Percentiles rank a stretch among this genome's conserved stretches.
These are phyloP conservation scores for Cucurbita argyrosperma DNA, from an alignment of 306 rosid species.

Conservation along the genomic window DNA sequence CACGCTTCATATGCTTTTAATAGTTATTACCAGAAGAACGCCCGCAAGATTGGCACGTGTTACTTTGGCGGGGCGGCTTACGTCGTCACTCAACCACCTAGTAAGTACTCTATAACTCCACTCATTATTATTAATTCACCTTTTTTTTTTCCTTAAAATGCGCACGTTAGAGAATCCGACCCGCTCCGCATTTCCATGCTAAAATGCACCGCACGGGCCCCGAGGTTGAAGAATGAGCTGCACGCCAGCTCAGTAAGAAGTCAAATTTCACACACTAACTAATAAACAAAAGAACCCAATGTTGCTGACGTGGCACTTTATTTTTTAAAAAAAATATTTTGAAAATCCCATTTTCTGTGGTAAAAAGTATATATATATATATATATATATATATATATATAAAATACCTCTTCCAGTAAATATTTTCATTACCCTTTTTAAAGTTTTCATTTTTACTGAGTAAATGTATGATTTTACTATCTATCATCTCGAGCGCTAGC, in stretches of 20 bases:
- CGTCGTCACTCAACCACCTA: constrained; percentile 88
- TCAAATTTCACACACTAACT: constrained; percentile 18
- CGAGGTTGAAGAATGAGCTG: neutral
- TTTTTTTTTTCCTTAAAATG: neutral
- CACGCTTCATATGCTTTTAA: constrained; percentile 90
- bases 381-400: too few species aligned
- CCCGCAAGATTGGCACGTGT: constrained; percentile 73
- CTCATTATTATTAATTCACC: neutral
- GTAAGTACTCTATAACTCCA: constrained; percentile 27
- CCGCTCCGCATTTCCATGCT: neutral
- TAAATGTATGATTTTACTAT: too few species aligned
- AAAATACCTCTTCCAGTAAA: too few species aligned
- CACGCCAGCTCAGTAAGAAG: constrained; percentile 9
- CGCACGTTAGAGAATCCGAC: constrained; percentile 10
- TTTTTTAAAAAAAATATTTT: too few species aligned
- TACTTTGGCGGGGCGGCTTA: constrained; percentile 82
- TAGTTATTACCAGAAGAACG: constrained; percentile 65
- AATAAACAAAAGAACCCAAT: constrained; percentile 15
- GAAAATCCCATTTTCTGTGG: neutral
- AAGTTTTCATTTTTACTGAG: too few species aligned
- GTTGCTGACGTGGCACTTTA: constrained; percentile 6
- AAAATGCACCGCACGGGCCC: constrained; percentile 15
- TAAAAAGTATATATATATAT: neutral
- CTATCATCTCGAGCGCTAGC: too few species aligned
- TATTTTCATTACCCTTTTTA: too few species aligned